Conservation (phyloP, 2,329 filamentous ascomycete genomes). For the Dothideomycetes sp. region DNA sequence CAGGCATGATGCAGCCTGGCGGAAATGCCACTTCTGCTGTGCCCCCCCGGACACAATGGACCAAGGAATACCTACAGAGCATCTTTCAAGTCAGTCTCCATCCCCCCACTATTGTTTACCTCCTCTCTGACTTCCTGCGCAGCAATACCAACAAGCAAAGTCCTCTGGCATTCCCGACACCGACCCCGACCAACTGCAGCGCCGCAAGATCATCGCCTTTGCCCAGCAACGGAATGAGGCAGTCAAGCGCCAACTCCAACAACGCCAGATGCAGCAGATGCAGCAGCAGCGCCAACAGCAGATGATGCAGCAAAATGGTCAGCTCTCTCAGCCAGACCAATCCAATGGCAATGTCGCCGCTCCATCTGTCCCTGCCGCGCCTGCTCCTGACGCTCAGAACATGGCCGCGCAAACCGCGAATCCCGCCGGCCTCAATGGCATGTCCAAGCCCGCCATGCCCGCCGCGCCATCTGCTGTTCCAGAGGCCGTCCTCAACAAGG, state of each 20-base stretch:
- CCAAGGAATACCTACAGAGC: slow-evolving; percentile 5
- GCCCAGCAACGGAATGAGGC: slow-evolving; percentile 43
- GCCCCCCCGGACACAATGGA: not conserved
- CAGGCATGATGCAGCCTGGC: slow-evolving; percentile 1
- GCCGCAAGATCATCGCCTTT: slow-evolving; percentile 60
- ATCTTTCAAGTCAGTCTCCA: slow-evolving; percentile 2
- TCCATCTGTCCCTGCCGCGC: not conserved
- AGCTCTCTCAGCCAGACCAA: slow-evolving; percentile 1
- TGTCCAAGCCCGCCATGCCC: slow-evolving; percentile 25
- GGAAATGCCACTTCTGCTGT: not conserved
- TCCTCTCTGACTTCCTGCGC: slow-evolving; percentile 6
- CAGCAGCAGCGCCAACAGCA: slow-evolving; percentile 27
- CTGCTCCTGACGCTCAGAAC: not conserved
- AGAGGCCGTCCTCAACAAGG: slow-evolving; percentile 53
- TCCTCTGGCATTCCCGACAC: slow-evolving; percentile 66
- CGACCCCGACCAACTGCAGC: slow-evolving; percentile 82
- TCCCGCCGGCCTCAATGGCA: slow-evolving; percentile 5
- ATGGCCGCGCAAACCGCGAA: not conserved
- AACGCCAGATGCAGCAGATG: slow-evolving; percentile 6
- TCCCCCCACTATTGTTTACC: not conserved
- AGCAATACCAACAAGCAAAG: slow-evolving; percentile 90
- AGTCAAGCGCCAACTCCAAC: slow-evolving; percentile 36
- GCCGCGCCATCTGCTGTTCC: slow-evolving; percentile 17
- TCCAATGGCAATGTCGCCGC: not conserved
- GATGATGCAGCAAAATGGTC: slow-evolving; percentile 32